phyloP scores from a whole-genome alignment of 257 asterid genomes.

The Solanum microdontum region DNA sequence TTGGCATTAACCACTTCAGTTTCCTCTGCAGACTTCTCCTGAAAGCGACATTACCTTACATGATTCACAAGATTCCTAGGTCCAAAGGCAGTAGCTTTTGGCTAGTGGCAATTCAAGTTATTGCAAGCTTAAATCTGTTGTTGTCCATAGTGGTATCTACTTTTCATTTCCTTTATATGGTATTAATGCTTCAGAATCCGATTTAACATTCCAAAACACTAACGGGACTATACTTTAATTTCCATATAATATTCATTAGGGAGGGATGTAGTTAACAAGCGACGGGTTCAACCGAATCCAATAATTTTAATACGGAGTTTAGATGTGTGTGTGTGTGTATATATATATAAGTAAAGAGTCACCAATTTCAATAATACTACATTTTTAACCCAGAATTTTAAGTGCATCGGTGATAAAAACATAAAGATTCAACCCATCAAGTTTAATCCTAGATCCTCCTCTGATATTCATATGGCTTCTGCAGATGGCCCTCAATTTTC shows the following conservation, averaged over 20 bases:
- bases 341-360: background rate
- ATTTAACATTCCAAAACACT: background rate
- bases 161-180: background rate
- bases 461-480: conserved; percentile 10
- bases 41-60: conserved; percentile 40
- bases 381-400: background rate
- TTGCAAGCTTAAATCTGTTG: conserved; percentile 77
- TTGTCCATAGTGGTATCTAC: conserved; percentile 54
- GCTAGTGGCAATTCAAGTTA: conserved; percentile 64
- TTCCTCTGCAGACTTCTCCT: conserved; percentile 49
- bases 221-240: background rate
- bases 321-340: too few species aligned
- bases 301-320: background rate
- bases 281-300: background rate
- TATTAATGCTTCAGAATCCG: background rate
- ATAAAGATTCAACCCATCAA: background rate
- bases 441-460: background rate
- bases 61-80: conserved; percentile 54
- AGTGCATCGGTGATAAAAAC: background rate
- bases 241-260: background rate
- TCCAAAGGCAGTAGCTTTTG: conserved; percentile 74
- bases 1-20: background rate
- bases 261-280: background rate
- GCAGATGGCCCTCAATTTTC: conserved; percentile 61
- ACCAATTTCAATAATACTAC: background rate